A percentile compares a stretch with the other conserved stretches of the same genome.
phyloP scores from a whole-genome alignment of 371 early-diverging fungal species.

The Apophysomyces sp. region DNA sequence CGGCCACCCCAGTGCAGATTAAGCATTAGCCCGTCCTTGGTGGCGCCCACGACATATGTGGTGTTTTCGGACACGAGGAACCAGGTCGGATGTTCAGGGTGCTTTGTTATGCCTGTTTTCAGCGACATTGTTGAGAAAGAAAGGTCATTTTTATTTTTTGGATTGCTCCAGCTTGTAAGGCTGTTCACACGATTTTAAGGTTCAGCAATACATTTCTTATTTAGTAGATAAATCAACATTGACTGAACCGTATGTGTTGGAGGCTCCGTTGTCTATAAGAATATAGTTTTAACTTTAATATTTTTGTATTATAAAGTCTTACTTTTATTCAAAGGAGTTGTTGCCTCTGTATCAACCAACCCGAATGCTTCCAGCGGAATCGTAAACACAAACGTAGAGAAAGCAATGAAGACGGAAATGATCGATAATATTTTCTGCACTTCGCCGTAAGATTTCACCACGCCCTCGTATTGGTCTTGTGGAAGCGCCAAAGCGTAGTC shows the following conservation, averaged over 20 bases:
- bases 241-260: background rate
- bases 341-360: slow-evolving; percentile 6
- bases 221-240: background rate
- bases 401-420: slow-evolving; percentile 24
- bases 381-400: slow-evolving; percentile 22
- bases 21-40: slow-evolving; percentile 17
- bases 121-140: background rate
- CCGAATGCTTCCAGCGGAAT: slow-evolving; percentile 36
- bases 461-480: slow-evolving; percentile 28
- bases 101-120: slow-evolving; percentile 20
- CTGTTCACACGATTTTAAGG: background rate
- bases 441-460: slow-evolving; percentile 24
- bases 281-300: background rate
- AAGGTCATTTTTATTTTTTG: too few species aligned
- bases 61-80: slow-evolving; percentile 30
- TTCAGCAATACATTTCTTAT: background rate
- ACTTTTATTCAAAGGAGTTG: background rate
- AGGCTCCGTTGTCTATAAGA: background rate
- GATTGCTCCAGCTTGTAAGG: too few species aligned
- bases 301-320: background rate
- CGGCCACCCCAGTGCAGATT: slow-evolving; percentile 43
- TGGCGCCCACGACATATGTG: slow-evolving; percentile 34
- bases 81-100: slow-evolving; percentile 22
- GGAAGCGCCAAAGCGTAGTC: slow-evolving; percentile 24
- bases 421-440: slow-evolving; percentile 31